Evolutionary conservation across 2,329 filamentous ascomycete genomes (phyloP).

Genomic region (Alternaria sp.): DNA sequence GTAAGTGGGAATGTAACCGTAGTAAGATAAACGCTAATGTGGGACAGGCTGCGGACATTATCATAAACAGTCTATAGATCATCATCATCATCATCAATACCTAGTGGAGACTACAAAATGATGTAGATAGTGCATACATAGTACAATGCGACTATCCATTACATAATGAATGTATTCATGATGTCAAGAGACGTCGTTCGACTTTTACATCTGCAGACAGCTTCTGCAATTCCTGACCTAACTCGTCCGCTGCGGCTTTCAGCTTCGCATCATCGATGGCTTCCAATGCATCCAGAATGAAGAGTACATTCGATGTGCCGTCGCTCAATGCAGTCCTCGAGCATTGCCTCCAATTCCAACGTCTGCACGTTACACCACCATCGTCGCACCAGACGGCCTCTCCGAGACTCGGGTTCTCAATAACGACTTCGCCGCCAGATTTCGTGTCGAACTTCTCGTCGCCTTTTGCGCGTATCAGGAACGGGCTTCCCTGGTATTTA

Average conservation of each 20-base stretch:
- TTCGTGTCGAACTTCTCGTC: conserved; percentile 44
- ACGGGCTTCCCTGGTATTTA: conserved; percentile 45
- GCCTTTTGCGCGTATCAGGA: conserved; percentile 42
- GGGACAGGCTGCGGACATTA: neutral
- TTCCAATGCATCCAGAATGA: conserved; percentile 43
- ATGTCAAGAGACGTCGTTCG: neutral
- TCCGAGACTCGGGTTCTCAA: conserved; percentile 32
- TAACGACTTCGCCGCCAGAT: conserved; percentile 33
- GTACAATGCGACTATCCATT: neutral
- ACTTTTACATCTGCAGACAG: conserved; percentile 19
- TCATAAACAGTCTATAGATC: neutral
- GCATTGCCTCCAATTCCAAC: conserved; percentile 52
- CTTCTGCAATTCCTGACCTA: conserved; percentile 22
- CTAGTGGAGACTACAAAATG: too few relatives aligned
- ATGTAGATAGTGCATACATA: neutral
- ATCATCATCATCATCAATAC: too few relatives aligned
- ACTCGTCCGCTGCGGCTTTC: conserved; percentile 35
- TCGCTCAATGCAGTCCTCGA: conserved; percentile 45
- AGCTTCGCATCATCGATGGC: conserved; percentile 24
- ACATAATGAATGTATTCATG: too few relatives aligned
- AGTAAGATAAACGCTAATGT: neutral
- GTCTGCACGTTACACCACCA: conserved; percentile 46
- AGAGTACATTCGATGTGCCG: conserved; percentile 44
- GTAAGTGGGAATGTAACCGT: neutral
- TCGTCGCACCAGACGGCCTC: conserved; percentile 52